Conservation (phyloP, 2,329 filamentous ascomycete genomes). For the Alternaria atra region DNA sequence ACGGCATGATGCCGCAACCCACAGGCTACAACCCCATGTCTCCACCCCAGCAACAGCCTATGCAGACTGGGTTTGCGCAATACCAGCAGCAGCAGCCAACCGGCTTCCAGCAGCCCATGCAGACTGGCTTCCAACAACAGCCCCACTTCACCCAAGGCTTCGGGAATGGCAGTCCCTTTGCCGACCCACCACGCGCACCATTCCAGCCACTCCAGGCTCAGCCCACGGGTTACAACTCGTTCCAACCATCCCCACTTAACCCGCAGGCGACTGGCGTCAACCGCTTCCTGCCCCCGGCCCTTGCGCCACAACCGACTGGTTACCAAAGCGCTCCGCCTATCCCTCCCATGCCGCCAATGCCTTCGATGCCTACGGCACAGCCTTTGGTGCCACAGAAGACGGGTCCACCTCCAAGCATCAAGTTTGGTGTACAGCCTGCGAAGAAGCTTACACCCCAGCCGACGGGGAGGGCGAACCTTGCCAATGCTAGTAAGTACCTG, state of each 20-base stretch:
- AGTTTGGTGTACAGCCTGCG: constrained; percentile 80
- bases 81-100: constrained; percentile 59
- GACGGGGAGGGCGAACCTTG: constrained; percentile 90
- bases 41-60: constrained; percentile 54
- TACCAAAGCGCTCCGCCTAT: constrained; percentile 66
- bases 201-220: constrained; percentile 53
- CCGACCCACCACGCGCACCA: constrained; percentile 62
- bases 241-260: constrained; percentile 52
- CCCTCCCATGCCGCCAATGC: constrained; percentile 65
- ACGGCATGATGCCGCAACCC: constrained; percentile 50
- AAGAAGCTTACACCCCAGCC: constrained; percentile 86
- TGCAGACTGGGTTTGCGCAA: constrained; percentile 49
- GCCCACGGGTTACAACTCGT: constrained; percentile 51
- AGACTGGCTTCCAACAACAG: constrained; percentile 56
- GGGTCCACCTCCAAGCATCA: constrained; percentile 84
- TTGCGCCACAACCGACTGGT: constrained; percentile 65
- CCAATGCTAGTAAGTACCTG: constrained; percentile 90
- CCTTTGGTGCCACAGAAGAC: constrained; percentile 81
- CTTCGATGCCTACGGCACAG: constrained; percentile 65
- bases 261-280: constrained; percentile 66
- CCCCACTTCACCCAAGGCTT: constrained; percentile 55
- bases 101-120: constrained; percentile 54
- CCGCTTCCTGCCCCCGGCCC: constrained; percentile 55
- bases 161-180: constrained; percentile 59
- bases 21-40: constrained; percentile 47